These are phyloP conservation scores for Saccharomyces kudriavzevii DNA, from an alignment of 805 yeast species.

Conservation along the genomic window DNA sequence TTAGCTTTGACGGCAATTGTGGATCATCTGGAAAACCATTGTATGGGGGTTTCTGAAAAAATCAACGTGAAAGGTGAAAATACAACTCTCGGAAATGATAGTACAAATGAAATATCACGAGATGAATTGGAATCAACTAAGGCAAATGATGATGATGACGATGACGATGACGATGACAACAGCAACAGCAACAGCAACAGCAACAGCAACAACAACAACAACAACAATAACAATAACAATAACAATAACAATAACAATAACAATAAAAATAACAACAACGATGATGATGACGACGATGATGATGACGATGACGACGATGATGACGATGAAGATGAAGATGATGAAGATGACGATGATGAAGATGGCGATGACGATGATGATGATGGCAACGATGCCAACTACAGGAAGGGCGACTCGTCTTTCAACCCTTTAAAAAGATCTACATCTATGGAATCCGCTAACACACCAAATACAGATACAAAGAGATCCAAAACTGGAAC, in stretches of 20 bases:
- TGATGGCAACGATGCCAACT: slow-evolving; percentile 1
- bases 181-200: neutral
- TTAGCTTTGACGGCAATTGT: slow-evolving; percentile 18
- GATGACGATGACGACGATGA: slow-evolving; percentile 1
- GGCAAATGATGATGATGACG: slow-evolving; percentile 1
- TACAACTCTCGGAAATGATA: neutral
- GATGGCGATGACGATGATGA: slow-evolving; percentile 2
- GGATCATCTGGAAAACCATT: slow-evolving; percentile 26
- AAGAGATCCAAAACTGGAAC: slow-evolving; percentile 10
- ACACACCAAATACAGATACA: slow-evolving; percentile 14
- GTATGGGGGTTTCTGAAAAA: slow-evolving; percentile 9
- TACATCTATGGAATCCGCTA: slow-evolving; percentile 13
- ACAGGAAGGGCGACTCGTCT: neutral
- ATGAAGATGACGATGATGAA: neutral
- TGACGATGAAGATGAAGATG: neutral
- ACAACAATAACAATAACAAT: neutral
- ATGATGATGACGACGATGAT: neutral
- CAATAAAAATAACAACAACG: neutral
- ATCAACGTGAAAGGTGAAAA: neutral
- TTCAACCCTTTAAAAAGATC: slow-evolving; percentile 4
- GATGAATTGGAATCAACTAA: neutral
- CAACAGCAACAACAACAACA: neutral
- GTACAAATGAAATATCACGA: neutral
- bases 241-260: neutral
- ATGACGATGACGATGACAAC: slow-evolving; percentile 8